A percentile compares a stretch with the other conserved stretches of the same genome.
Conservation (phyloP, 352 stramenopile species). For the Phytophthora tubulina region DNA sequence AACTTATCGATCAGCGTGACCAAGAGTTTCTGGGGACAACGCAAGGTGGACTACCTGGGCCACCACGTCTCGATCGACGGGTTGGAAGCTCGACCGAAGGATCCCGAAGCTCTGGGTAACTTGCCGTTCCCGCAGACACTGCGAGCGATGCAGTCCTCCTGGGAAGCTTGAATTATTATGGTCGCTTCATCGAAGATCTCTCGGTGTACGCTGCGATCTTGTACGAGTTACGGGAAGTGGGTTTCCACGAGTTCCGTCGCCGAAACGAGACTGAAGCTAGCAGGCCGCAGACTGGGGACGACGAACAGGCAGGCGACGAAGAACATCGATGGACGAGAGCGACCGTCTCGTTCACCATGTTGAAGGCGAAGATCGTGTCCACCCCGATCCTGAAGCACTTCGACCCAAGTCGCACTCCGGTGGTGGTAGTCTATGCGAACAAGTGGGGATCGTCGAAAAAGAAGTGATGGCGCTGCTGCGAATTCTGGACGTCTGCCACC, state of each 20-base stretch:
- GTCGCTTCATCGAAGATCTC: too few species aligned
- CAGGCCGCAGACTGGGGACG: too few species aligned
- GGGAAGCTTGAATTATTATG: background rate
- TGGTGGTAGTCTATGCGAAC: too few species aligned
- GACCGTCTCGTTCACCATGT: background rate
- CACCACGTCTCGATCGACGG: background rate
- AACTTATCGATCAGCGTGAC: slow-evolving; percentile 4
- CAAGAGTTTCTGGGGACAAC: background rate
- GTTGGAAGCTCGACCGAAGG: slow-evolving; percentile 1
- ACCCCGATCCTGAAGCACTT: background rate
- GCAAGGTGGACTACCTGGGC: too few species aligned
- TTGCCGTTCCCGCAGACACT: background rate
- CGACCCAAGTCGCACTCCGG: background rate
- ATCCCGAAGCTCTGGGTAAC: background rate
- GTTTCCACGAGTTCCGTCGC: too few species aligned
- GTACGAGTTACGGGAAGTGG: too few species aligned
- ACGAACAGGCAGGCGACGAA: too few species aligned
- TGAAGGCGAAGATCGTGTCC: background rate
- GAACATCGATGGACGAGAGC: too few species aligned
- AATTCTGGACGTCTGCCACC: background rate
- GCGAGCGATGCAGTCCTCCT: background rate
- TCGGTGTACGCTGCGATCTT: too few species aligned
- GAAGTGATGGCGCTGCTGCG: background rate
- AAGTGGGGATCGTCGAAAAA: background rate
- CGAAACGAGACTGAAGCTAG: too few species aligned